Evolutionary conservation across 176 grass and related monocot genomes (phyloP).

Genomic region (Dactylis glomerata): DNA sequence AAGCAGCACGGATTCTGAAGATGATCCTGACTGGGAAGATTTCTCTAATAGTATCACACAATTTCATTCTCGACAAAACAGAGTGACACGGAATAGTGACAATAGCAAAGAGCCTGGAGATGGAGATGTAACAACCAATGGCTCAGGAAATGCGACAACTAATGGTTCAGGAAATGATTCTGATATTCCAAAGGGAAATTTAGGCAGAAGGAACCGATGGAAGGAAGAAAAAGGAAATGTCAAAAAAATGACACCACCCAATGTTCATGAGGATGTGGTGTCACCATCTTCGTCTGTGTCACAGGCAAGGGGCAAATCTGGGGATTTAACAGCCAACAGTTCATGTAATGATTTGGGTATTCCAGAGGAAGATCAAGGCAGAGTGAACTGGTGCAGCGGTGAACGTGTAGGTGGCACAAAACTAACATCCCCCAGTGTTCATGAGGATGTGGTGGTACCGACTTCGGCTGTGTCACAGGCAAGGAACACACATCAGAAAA

Average conservation of each 20-base stretch:
- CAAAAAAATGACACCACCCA: neutral
- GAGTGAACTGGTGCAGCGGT: neutral
- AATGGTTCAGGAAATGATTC: conserved; percentile 1
- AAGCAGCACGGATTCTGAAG: neutral
- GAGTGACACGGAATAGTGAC: neutral
- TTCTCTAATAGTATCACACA: neutral
- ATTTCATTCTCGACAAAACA: neutral
- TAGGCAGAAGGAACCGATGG: neutral
- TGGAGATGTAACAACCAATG: neutral
- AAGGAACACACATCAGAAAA: neutral
- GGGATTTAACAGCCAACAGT: neutral
- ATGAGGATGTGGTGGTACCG: neutral
- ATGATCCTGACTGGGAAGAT: conserved; percentile 21
- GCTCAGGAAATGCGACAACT: neutral
- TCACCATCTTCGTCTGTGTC: neutral
- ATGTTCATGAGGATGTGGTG: neutral
- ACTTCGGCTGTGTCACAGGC: neutral
- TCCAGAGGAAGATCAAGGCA: neutral
- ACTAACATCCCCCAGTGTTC: neutral
- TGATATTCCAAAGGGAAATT: neutral
- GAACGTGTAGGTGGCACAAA: neutral
- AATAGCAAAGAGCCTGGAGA: neutral
- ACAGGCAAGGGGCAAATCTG: neutral
- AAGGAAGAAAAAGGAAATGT: neutral
- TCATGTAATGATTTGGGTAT: neutral